Evolutionary conservation across 805 yeast genomes (phyloP).

Genomic region (Nakazawaea ernobii): DNA sequence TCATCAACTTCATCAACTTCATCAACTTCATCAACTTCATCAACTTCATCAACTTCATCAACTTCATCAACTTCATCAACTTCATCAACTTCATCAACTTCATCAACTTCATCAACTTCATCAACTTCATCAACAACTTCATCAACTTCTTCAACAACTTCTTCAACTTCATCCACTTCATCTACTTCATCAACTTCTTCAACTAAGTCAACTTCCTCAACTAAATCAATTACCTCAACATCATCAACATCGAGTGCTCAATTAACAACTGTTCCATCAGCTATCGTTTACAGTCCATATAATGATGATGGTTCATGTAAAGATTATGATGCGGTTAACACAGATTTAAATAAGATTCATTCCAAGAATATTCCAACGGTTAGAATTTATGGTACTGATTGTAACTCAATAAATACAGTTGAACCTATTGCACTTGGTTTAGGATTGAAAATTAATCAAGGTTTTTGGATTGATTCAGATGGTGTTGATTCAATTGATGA

Average conservation of each 20-base stretch:
- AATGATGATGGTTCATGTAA: slow-evolving; percentile 65
- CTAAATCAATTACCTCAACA: slow-evolving; percentile 15
- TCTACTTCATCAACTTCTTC: slow-evolving; percentile 19
- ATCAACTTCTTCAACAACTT: slow-evolving; percentile 13
- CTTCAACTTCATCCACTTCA: slow-evolving; percentile 6
- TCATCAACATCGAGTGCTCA: slow-evolving; percentile 16
- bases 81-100: too few species aligned
- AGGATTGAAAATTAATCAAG: slow-evolving; percentile 78
- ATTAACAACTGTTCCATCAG: slow-evolving; percentile 38
- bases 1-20: slow-evolving; percentile 13
- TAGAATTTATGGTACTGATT: slow-evolving; percentile 85
- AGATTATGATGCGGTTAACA: slow-evolving; percentile 40
- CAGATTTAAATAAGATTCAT: slow-evolving; percentile 55
- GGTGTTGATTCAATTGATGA: slow-evolving; percentile 70
- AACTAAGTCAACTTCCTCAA: slow-evolving; percentile 15
- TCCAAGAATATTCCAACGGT: slow-evolving; percentile 58
- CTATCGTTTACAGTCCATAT: slow-evolving; percentile 78
- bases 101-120: slow-evolving; percentile 14
- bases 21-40: slow-evolving; percentile 10
- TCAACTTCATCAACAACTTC: slow-evolving; percentile 15
- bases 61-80: too few species aligned
- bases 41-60: slow-evolving; percentile 19
- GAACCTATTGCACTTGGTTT: slow-evolving; percentile 51
- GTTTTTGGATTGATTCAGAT: slow-evolving; percentile 66
- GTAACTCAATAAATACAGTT: slow-evolving; percentile 61